Evolutionary conservation across 139 green algal species (phyloP).

Genomic region (Parachlorella kessleri): DNA sequence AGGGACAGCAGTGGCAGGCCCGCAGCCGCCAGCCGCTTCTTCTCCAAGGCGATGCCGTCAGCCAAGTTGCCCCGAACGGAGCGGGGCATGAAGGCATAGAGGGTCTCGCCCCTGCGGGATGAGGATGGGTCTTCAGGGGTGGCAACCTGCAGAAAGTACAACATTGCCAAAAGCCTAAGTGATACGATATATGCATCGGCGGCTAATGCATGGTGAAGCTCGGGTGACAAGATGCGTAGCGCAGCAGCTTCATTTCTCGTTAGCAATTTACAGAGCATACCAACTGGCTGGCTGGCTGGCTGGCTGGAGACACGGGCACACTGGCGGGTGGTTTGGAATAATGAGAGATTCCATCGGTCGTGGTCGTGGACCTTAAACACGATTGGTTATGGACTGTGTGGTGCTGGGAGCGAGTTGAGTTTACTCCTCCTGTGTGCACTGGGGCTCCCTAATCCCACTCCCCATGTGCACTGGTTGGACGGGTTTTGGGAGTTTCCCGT

Average conservation of each 20-base stretch:
- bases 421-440: no score
- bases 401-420: no score
- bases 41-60: constrained; percentile 36
- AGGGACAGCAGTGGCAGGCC: background rate
- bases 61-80: constrained; percentile 43
- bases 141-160: constrained; percentile 37
- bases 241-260: background rate
- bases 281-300: background rate
- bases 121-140: constrained; percentile 53
- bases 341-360: no score
- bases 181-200: background rate
- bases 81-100: constrained; percentile 60
- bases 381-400: no score
- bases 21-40: constrained; percentile 17
- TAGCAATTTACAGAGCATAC: background rate
- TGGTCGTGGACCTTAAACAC: no score
- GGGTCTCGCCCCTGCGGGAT: constrained; percentile 45
- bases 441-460: no score
- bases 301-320: background rate
- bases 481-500: no score
- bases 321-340: background rate
- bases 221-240: background rate
- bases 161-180: background rate
- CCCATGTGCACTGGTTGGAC: no score
- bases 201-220: background rate